A percentile compares a stretch with the other conserved stretches of the same genome.
These are phyloP conservation scores for Rhodotorula paludigena DNA, from an alignment of 768 basidiomycete species.

Conservation along the genomic window DNA sequence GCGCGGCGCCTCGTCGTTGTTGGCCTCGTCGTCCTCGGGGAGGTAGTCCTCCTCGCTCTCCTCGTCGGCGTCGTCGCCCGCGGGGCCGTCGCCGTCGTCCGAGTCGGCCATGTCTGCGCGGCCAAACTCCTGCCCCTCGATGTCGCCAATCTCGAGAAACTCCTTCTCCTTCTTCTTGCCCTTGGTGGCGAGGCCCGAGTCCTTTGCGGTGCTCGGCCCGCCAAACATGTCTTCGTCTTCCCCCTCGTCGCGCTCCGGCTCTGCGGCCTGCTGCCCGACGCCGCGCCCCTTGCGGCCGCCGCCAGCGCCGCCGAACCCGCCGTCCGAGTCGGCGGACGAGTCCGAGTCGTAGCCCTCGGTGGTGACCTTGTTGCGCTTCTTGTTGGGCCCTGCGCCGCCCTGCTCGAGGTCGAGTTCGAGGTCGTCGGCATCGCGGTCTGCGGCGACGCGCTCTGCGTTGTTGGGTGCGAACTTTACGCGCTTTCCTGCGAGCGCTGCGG, in stretches of 20 bases:
- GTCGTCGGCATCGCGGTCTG: conserved; percentile 15
- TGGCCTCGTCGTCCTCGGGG: conserved; percentile 43
- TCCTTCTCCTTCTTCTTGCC: conserved; percentile 57
- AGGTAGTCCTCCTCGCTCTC: conserved; percentile 54
- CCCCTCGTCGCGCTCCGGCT: conserved; percentile 48
- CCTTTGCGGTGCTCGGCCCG: conserved; percentile 54
- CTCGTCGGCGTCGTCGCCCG: conserved; percentile 47
- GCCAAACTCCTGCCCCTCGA: conserved; percentile 90
- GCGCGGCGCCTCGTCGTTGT: conserved; percentile 58
- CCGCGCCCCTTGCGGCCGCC: conserved; percentile 20
- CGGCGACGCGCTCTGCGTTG: conserved; percentile 5
- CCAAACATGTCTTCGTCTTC: conserved; percentile 48
- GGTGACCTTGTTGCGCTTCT: conserved; percentile 24
- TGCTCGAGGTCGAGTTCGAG: conserved; percentile 35
- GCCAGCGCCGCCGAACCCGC: conserved; percentile 24
- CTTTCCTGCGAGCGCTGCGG: conserved; percentile 22
- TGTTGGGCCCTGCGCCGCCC: conserved; percentile 1
- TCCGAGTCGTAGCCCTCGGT: conserved; percentile 38
- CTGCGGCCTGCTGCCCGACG: conserved; percentile 1
- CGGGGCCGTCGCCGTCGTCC: conserved; percentile 39
- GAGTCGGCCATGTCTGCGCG: conserved; percentile 42
- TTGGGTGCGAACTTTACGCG: conserved; percentile 26
- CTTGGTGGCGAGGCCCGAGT: conserved; percentile 76
- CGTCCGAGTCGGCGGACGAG: conserved; percentile 29
- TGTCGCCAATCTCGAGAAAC: conserved; percentile 82